phyloP scores from a whole-genome alignment of 2,329 filamentous ascomycete genomes.

The Ophiostoma perfectum region DNA sequence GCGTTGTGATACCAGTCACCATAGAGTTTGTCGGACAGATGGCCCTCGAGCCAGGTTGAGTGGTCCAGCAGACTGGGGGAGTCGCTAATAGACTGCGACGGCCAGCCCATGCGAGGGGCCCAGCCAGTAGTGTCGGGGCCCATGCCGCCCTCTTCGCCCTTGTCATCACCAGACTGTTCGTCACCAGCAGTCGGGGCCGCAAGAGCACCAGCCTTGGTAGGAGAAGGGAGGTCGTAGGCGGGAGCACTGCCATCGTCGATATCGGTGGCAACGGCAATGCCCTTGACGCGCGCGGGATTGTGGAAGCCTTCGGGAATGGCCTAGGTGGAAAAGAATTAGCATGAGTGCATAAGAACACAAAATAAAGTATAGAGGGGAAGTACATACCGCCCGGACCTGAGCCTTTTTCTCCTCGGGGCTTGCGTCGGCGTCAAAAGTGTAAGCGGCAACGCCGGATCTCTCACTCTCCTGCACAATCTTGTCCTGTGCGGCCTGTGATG shows the following conservation, averaged over 20 bases:
- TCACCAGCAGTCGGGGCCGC: constrained; percentile 31
- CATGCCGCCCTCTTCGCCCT: constrained; percentile 48
- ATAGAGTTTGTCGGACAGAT: constrained; percentile 82
- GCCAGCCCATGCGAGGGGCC: constrained; percentile 78
- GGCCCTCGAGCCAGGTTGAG: constrained; percentile 77
- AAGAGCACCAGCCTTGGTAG: constrained; percentile 64
- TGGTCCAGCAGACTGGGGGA: constrained; percentile 75
- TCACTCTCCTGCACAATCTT: constrained; percentile 71
- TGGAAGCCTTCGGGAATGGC: constrained; percentile 60
- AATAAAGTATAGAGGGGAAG: no score
- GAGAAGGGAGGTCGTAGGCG: constrained; percentile 70
- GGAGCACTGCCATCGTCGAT: constrained; percentile 64
- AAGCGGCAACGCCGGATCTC: constrained; percentile 73
- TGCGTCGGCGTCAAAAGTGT: constrained; percentile 82
- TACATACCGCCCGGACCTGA: constrained; percentile 66
- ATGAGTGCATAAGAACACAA: not conserved
- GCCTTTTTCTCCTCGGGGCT: constrained; percentile 76
- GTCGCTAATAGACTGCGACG: constrained; percentile 50
- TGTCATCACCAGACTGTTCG: constrained; percentile 44
- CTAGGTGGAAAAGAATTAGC: constrained; percentile 36
- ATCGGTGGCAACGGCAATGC: constrained; percentile 70
- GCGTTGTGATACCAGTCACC: constrained; percentile 99
- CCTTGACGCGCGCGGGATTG: constrained; percentile 53
- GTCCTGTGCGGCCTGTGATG: constrained; percentile 65
- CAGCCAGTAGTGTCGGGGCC: constrained; percentile 64